These are phyloP conservation scores for Moesziomyces antarcticus DNA, from an alignment of 1,284 basidiomycete species.

Conservation along the genomic window DNA sequence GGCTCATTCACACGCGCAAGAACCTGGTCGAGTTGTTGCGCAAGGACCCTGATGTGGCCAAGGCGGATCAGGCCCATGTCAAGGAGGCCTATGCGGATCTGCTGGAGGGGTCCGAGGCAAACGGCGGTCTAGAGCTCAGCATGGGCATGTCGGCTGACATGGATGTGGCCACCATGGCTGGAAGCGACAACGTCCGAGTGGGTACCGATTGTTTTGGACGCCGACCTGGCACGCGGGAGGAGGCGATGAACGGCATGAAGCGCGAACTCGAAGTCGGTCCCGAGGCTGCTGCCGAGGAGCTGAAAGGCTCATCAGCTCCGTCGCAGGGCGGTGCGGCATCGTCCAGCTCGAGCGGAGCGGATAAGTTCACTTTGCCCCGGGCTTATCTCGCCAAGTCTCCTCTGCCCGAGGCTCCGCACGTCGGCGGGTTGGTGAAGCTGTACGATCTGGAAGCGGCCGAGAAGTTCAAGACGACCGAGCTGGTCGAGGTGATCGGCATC, in stretches of 20 bases:
- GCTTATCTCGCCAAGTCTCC: constrained; percentile 34
- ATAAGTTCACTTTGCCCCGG: constrained; percentile 7
- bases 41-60: constrained; percentile 12
- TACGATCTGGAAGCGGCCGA: constrained; percentile 61
- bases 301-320: background rate
- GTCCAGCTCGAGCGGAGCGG: background rate
- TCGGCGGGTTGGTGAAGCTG: constrained; percentile 47
- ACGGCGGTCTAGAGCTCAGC: constrained; percentile 79
- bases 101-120: constrained; percentile 57
- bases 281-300: constrained; percentile 34
- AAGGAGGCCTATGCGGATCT: constrained; percentile 38
- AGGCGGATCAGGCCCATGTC: constrained; percentile 20
- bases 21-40: constrained; percentile 71
- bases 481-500: constrained; percentile 62
- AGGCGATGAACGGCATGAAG: constrained; percentile 58
- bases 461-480: constrained; percentile 57
- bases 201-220: constrained; percentile 90
- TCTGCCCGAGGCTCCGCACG: constrained; percentile 28
- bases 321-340: background rate
- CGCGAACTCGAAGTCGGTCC: constrained; percentile 49
- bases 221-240: constrained; percentile 57
- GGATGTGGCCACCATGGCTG: constrained; percentile 82
- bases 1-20: constrained; percentile 76
- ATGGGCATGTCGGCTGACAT: constrained; percentile 99
- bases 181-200: constrained; percentile 88